Evolutionary conservation across 331 rosid genomes (phyloP), one percentile per base, ranked within the genome.

Genomic region (Quercus lobata): DNA sequence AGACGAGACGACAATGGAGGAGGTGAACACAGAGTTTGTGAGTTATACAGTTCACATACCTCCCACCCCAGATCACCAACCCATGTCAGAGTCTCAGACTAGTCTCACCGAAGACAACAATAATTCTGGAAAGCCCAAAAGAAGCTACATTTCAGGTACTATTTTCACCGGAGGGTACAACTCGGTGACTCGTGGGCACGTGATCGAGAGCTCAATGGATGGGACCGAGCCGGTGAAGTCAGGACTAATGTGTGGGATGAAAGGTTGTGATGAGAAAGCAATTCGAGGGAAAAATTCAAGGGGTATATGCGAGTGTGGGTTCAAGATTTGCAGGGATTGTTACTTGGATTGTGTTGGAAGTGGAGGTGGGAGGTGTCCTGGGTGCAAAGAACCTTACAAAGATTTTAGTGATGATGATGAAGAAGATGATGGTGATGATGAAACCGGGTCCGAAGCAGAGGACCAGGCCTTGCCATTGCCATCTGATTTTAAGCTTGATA

Each of bases 41-140:
- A 21, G 82, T 1, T 93, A 93, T 80, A 91, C 97, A 9, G 97
- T 93, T 74, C 97, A 91, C 49, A 93, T 93, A 27, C 97, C 97
- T 46, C 93, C 97, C 24, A 93, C 97, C 19, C 97, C 97, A 1
- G 97, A 93, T 25, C 97, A 92, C 18, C 90, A 75, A 53, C 76
- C 93, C 3, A 73, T 89, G 57, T 84, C 94, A 18, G 57, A 79
- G 37, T 91, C 96, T 2, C 90, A 87, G 69, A 86, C 87, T 2
- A 90, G 93, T 73, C 80, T 88, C 25, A 29, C 76, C 0, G 97
- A 83, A 61, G 92, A 87, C 1, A 21, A 24, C 18, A 75, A 66
- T 14, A 84, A 72, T 41, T 19, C 60, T 21, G 79, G 80, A 15
- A 84, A 82, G 72, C 70, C 79, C 2, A 78, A 84, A 2, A 81